Conservation (phyloP, 257 asterid genomes). For the Solanum dulcamara region DNA sequence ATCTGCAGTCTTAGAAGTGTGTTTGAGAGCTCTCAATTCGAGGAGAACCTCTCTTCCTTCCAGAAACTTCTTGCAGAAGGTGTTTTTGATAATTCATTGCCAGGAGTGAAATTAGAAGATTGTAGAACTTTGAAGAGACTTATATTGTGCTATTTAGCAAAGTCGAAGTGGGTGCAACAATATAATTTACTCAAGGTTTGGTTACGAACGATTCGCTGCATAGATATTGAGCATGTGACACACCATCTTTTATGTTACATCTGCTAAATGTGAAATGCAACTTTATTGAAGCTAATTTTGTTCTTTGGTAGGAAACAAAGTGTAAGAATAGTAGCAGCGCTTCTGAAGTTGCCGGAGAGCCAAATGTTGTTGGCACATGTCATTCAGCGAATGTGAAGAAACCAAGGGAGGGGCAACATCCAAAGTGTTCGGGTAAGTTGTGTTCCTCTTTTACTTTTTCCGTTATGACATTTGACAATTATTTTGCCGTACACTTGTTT, state of each 20-base stretch:
- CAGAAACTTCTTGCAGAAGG: slow-evolving; percentile 71
- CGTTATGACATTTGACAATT: neutral
- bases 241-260: neutral
- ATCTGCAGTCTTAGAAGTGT: slow-evolving; percentile 44
- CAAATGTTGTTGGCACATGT: slow-evolving; percentile 12
- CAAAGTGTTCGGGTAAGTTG: slow-evolving; percentile 37
- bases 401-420: slow-evolving; percentile 35
- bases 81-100: slow-evolving; percentile 45
- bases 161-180: slow-evolving; percentile 64
- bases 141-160: slow-evolving; percentile 34
- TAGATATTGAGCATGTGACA: neutral
- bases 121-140: slow-evolving; percentile 41
- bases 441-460: neutral
- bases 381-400: slow-evolving; percentile 25
- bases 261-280: neutral
- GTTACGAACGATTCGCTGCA: neutral
- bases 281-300: neutral
- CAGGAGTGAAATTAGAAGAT: slow-evolving; percentile 46
- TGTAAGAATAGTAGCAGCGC: slow-evolving; percentile 21
- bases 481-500: neutral
- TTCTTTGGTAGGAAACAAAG: slow-evolving; percentile 33
- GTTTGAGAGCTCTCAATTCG: slow-evolving; percentile 51
- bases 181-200: slow-evolving; percentile 46
- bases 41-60: slow-evolving; percentile 51
- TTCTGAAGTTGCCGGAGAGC: slow-evolving; percentile 27